These are phyloP conservation scores for Dittrichia graveolens DNA, from an alignment of 129 eudicot genomes.

Conservation along the genomic window DNA sequence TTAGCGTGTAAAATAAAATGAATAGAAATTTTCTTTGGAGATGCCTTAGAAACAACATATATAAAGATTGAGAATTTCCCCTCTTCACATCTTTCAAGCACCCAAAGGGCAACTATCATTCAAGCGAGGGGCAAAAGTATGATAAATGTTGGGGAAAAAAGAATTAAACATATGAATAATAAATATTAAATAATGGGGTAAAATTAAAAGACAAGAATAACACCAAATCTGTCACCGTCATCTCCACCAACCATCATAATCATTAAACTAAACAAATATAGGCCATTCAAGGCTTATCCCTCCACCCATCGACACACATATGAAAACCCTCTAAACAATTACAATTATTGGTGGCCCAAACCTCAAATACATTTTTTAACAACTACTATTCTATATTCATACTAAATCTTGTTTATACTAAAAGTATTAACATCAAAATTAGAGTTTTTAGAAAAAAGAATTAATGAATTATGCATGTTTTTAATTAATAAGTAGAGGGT, in stretches of 20 bases:
- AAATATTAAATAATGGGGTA: constrained; percentile 20
- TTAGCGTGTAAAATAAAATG: background rate
- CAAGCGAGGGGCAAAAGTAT: constrained; percentile 33
- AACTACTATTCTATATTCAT: too few species aligned
- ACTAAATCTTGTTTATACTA: too few species aligned
- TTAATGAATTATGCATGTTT: too few species aligned
- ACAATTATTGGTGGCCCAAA: constrained; percentile 26
- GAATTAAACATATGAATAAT: background rate
- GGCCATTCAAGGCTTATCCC: constrained; percentile 41
- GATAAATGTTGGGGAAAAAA: constrained; percentile 21
- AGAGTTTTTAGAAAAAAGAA: too few species aligned
- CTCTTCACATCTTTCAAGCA: constrained; percentile 26
- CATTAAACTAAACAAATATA: constrained; percentile 38
- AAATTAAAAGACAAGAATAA: constrained; percentile 24
- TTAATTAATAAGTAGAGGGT: too few species aligned
- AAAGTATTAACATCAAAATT: too few species aligned
- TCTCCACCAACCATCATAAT: constrained; percentile 31
- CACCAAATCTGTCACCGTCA: constrained; percentile 30
- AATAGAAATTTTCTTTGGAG: too few species aligned
- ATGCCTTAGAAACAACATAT: background rate
- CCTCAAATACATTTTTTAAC: background rate
- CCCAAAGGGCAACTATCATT: constrained; percentile 13
- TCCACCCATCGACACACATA: constrained; percentile 28
- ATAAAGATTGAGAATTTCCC: too few species aligned
- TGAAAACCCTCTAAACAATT: constrained; percentile 15